Percentiles rank a stretch among this genome's conserved stretches.
Evolutionary conservation across 441 rosid genomes (phyloP).

Genomic region (Mallotus repandus): DNA sequence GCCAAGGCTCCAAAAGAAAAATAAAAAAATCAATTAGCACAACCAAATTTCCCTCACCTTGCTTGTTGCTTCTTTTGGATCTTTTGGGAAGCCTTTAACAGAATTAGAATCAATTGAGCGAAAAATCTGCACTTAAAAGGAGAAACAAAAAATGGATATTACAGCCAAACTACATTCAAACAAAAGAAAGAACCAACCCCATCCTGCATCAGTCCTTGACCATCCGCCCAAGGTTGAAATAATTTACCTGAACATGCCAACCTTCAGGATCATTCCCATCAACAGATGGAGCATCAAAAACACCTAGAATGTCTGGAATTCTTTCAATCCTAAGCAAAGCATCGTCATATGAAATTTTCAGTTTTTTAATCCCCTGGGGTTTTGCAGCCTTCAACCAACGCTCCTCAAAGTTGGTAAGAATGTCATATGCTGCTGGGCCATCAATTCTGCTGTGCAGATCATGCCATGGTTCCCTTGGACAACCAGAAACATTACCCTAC

Average conservation of each 20-base stretch:
- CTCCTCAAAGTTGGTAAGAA: constrained; percentile 85
- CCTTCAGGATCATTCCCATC: constrained; percentile 60
- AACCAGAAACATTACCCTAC: constrained; percentile 60
- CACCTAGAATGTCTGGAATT: constrained; percentile 78
- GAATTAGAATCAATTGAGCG: constrained; percentile 98
- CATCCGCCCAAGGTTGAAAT: constrained; percentile 5
- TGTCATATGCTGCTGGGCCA: constrained; percentile 99
- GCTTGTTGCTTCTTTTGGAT: constrained; percentile 69
- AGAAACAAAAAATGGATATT: not conserved
- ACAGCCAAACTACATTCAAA: not conserved
- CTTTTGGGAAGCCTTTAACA: constrained; percentile 88
- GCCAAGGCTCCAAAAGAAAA: constrained; percentile 2
- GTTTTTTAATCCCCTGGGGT: constrained; percentile 66
- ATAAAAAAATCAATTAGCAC: not conserved
- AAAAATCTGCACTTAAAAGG: constrained; percentile 58
- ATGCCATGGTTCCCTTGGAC: constrained; percentile 98
- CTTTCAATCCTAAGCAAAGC: constrained; percentile 75
- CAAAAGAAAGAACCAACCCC: constrained; percentile 9
- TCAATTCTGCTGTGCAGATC: constrained; percentile 87
- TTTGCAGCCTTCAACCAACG: constrained; percentile 88
- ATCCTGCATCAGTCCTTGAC: constrained; percentile 10
- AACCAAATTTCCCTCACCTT: constrained; percentile 46
- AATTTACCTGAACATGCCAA: constrained; percentile 95
- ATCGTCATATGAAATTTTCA: constrained; percentile 68
- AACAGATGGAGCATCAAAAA: constrained; percentile 49